Percentiles rank a stretch among this genome's conserved stretches.
Conservation (phyloP, 148 eudicot genomes). For the Cornus kousa region DNA sequence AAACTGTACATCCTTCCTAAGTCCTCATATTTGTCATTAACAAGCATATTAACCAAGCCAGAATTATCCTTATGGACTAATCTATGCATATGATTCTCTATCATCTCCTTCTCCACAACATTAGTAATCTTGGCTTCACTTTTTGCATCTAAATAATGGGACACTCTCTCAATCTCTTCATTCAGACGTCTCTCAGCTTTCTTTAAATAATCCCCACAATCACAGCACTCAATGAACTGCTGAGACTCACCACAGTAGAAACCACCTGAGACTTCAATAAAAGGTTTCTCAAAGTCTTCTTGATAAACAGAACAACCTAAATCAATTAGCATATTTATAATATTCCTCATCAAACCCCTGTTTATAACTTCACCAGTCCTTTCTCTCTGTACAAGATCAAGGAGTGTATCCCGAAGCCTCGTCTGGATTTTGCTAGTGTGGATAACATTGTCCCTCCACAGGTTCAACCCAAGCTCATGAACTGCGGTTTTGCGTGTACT, state of each 20-base stretch:
- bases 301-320: slow-evolving; percentile 60
- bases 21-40: slow-evolving; percentile 66
- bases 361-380: slow-evolving; percentile 66
- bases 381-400: slow-evolving; percentile 51
- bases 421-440: slow-evolving; percentile 51
- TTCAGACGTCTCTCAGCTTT: slow-evolving; percentile 68
- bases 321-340: slow-evolving; percentile 61
- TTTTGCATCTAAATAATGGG: slow-evolving; percentile 60
- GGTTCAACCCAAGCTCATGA: slow-evolving; percentile 66
- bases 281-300: slow-evolving; percentile 71
- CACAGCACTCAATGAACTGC: slow-evolving; percentile 62
- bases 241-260: slow-evolving; percentile 69
- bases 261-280: slow-evolving; percentile 63
- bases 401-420: slow-evolving; percentile 54
- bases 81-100: slow-evolving; percentile 65
- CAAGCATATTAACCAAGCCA: slow-evolving; percentile 64
- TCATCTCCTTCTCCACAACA: slow-evolving; percentile 71
- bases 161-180: slow-evolving; percentile 79
- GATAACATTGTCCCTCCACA: slow-evolving; percentile 68
- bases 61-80: slow-evolving; percentile 76
- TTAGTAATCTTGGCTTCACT: slow-evolving; percentile 59
- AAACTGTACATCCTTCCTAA: slow-evolving; percentile 61
- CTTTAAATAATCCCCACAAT: slow-evolving; percentile 68
- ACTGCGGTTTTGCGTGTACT: slow-evolving; percentile 66
- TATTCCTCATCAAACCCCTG: slow-evolving; percentile 65